Base-by-base conservation (phyloP, 2,329 filamentous ascomycete species). In the Coniochaeta sp. region DNA sequence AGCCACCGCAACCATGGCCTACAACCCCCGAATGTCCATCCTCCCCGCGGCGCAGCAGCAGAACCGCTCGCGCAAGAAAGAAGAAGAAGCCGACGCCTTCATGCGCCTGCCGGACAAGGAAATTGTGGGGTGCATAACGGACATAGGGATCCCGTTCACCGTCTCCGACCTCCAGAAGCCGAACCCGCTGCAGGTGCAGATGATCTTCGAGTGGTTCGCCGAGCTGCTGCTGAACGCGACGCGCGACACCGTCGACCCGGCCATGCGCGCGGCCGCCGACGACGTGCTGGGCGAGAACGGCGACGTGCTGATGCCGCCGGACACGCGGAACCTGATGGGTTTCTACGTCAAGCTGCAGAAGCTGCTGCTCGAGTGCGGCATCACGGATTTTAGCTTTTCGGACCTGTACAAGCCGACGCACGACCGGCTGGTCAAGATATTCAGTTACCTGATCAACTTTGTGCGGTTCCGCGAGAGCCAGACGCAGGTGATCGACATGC, bases 391-490 rank as follows among this genome's bases (percentile, higher is more conserved):
- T 63, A 90, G 87, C 32, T 96, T 97, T 70, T 85, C 85, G 54
- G 94, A 99, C 67, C 75, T 99, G 6, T 92, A 95, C 66, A 87
- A 87, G 66, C 94, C 94, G 14, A 95, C 90, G 1, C 89, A 95
- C 65, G 87, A 89, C 53, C 87, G 94, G 42, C 79, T 97, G 13
- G 87, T 92, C 63, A 95, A 94, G 73, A 95, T 97, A 63, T 94
- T 99, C 67, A 95, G 89, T 58, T 96, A 96, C 70, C 82, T 97
- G 57, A 99, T 99, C 75, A 99, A 99, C 71, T 99, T 99, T 70
- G 91, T 97, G 59, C 85, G 94, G 50, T 99, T 97, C 72, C 87
- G 94, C 61, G 91, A 96, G 72, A 91, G 87, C 56, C 92, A 97
- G 69, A 95, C 91, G 1, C 75, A 77, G 33, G 83, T 94, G 27